Base-by-base conservation (phyloP, 306 rosid species). In the Corylus americana region DNA sequence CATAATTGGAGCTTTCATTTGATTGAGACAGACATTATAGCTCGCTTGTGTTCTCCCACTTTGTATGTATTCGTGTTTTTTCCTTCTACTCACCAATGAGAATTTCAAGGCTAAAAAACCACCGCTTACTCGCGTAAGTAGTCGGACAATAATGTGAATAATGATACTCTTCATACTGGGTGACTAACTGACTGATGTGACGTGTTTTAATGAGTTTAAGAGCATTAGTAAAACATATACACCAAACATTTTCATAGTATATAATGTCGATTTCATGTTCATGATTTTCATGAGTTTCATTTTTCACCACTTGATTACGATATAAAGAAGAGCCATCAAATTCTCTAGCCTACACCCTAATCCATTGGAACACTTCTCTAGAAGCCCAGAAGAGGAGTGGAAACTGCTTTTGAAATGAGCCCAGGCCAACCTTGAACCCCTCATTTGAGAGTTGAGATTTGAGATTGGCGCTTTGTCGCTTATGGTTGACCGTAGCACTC, bases 381-480 rank as follows among this genome's bases (percentile, higher is more conserved):
- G 1, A 16, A 47, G 61, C 77, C 71, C 62, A 59, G 61, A 79
- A 61, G 45, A 48, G 31, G 75, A 13, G 20, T 45, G 42, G 74
- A 58, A 48, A 27, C n/a, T 20, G 27, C 71, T 35, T 75, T 79
- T 22, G 11, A 55, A 73, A 54, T 59, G 59, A 73, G 78, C 48
- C 82, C 63, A 73, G 85, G 82, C 74, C 85, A 74, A 77, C 82
- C 39, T 70, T 31, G 35, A 66, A 77, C 76, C 84, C 74, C 87
- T 79, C 69, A 6, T 42, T 59, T 25, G 37, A 12, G 66, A 59
- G 66, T 59, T 59, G 66, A 59, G 44, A 42, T 49, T 71, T 47
- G 55, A 45, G 80, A 42, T 68, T 35, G 48, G 44, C 78, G 16
- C 74, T 75, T 84, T 85, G 88, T 87, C 87, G 78, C 84, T 68